Conservation (phyloP, 1,284 basidiomycete genomes). For the Sphagnurus paluster region DNA sequence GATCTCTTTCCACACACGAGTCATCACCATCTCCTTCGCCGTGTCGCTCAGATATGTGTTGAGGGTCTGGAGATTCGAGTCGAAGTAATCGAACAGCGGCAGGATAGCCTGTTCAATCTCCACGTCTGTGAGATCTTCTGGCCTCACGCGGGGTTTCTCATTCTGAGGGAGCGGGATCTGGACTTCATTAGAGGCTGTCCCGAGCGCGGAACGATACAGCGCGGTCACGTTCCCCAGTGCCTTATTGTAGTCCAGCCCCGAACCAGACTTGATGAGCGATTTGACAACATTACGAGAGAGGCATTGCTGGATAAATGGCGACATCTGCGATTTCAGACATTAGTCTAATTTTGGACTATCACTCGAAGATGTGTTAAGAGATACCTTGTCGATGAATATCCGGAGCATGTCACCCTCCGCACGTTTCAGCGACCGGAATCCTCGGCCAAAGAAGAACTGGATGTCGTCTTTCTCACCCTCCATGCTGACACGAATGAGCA, state of each 20-base stretch:
- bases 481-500: conserved; percentile 92
- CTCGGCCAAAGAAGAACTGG: conserved; percentile 96
- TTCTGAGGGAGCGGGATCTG: conserved; percentile 74
- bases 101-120: conserved; percentile 95
- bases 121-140: conserved; percentile 82
- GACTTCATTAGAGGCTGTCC: conserved; percentile 64
- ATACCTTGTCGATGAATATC: conserved; percentile 94
- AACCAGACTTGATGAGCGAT: conserved; percentile 68
- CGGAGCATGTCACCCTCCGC: conserved; percentile 96
- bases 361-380: conserved; percentile 9
- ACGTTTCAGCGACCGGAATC: conserved; percentile 92
- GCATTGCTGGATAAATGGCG: conserved; percentile 89
- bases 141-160: conserved; percentile 70
- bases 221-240: conserved; percentile 80
- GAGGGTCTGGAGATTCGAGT: conserved; percentile 90
- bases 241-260: conserved; percentile 80
- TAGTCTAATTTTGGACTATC: not conserved
- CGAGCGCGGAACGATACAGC: conserved; percentile 76
- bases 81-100: conserved; percentile 95
- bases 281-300: conserved; percentile 81
- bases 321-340: conserved; percentile 69
- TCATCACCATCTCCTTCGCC: conserved; percentile 94
- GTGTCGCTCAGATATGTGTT: conserved; percentile 84
- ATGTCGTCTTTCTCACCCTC: conserved; percentile 99
- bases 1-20: conserved; percentile 96